Evolutionary conservation across 306 rosid genomes (phyloP), one percentile per base, ranked within the genome.

Genomic region (Cicer bijugum): DNA sequence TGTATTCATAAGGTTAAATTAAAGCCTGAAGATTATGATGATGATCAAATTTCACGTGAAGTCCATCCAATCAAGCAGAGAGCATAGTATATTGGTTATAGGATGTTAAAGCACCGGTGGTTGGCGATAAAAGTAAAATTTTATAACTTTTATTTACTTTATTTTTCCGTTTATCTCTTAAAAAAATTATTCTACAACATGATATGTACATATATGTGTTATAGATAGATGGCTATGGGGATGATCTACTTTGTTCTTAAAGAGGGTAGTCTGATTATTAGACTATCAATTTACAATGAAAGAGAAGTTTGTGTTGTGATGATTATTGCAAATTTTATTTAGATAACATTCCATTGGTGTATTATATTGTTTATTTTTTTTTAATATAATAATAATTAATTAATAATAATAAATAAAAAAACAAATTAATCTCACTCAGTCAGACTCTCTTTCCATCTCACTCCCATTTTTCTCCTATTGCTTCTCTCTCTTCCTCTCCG

Each of bases 181-280:
- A 44, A 8, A 33, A 64, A 79, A 62, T 78, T 75, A 57, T 64
- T 71, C 83, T 75, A 17, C 78, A 12, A 58, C 78, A 64, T 77
- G 23, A 40, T 84, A 64, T 88, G 87, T 88, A 86, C 81, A 87
- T 90, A 84, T 84, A 67, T 85, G 81, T 78, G 86, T 77, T 78
- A 78, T 78, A 57, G 79, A 76, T 80, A 19, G 20, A 19, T 19
- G 80, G 57, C 65, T 74, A 82, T 65, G 71, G 74, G 72, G 79
- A 77, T 71, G 59, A 14, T 66, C 33, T 81, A 35, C 48, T 75
- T 81, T 77, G 57, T 77, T 70, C 74, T 70, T 20, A 57, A 65
- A 64, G 35, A 28, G 35, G 66, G 71, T 61, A 11, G 50, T 45
- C 15, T 45, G 67, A 72, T 47, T 53, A 56, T 63, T 62, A 15